Conservation (phyloP, 1,284 basidiomycete genomes). For the Rhodotorula mucilaginosa region DNA sequence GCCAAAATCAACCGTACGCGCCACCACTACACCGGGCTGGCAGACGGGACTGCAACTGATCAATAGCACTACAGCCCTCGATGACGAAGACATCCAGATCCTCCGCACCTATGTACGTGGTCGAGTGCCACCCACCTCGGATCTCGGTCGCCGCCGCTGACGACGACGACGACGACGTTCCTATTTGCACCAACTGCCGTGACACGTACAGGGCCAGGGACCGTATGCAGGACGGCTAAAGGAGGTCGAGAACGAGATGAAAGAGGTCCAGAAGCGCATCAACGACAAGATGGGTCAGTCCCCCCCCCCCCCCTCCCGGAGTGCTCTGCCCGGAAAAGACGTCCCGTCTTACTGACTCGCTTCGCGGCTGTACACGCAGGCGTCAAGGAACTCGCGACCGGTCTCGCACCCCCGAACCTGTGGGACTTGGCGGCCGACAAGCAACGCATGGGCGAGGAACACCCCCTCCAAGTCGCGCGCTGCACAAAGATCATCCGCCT, state of each 20-base stretch:
- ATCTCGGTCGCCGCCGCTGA: slow-evolving; percentile 17
- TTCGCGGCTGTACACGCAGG: slow-evolving; percentile 13
- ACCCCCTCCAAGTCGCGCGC: slow-evolving; percentile 91
- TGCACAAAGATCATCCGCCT: slow-evolving; percentile 95
- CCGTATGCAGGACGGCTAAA: slow-evolving; percentile 89
- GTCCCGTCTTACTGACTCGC: too few relatives aligned
- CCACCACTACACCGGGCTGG: neutral
- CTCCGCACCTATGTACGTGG: slow-evolving; percentile 84
- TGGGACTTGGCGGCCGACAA: slow-evolving; percentile 50
- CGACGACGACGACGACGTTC: neutral
- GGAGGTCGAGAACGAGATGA: slow-evolving; percentile 87
- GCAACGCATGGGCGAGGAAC: slow-evolving; percentile 86
- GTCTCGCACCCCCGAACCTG: slow-evolving; percentile 90
- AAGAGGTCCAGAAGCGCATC: slow-evolving; percentile 93
- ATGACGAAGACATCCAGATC: slow-evolving; percentile 98
- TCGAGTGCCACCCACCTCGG: slow-evolving; percentile 31
- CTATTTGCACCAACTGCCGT: neutral
- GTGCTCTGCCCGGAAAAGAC: too few relatives aligned
- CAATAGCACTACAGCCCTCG: slow-evolving; percentile 63
- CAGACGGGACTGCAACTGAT: neutral
- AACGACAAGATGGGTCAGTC: slow-evolving; percentile 86
- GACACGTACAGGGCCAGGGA: slow-evolving; percentile 77
- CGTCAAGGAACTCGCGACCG: slow-evolving; percentile 98
- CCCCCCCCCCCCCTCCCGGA: too few relatives aligned
- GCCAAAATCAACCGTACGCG: slow-evolving; percentile 80